phyloP scores from a whole-genome alignment of 2,329 filamentous ascomycete species.

The Aureobasidium sp. region DNA sequence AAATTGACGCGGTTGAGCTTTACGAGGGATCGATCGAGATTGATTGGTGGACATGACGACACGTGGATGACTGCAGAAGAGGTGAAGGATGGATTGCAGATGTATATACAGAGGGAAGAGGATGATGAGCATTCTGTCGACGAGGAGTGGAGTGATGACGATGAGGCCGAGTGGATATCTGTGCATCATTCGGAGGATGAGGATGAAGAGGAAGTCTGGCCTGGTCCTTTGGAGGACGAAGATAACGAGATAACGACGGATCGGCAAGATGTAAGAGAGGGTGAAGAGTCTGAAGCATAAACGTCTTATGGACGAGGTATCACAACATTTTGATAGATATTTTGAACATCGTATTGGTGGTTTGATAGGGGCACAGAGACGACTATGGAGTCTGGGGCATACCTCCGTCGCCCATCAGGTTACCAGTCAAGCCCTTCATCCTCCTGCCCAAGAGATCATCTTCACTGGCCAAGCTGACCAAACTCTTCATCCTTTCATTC shows the following conservation, averaged over 20 bases:
- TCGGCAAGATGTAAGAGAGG: background rate
- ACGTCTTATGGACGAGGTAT: background rate
- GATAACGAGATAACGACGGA: background rate
- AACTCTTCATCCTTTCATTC: slow-evolving; percentile 31
- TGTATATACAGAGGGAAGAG: background rate
- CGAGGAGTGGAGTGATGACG: background rate
- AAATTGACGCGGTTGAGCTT: background rate
- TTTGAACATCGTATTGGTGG: background rate
- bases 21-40: background rate
- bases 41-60: background rate
- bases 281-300: background rate
- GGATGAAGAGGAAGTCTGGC: background rate
- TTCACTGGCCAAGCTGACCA: slow-evolving; percentile 41
- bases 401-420: slow-evolving; percentile 25
- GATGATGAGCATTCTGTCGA: background rate
- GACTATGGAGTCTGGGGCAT: slow-evolving; percentile 11
- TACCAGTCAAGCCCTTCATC: slow-evolving; percentile 42
- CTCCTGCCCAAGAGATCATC: slow-evolving; percentile 42
- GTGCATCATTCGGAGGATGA: background rate
- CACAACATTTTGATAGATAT: too few relatives aligned
- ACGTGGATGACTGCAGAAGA: background rate
- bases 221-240: background rate
- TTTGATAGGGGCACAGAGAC: background rate
- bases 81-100: background rate
- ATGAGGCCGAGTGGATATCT: slow-evolving; percentile 2